Evolutionary conservation across 169 alveolate species (phyloP).

Genomic region (Eimeria falciformis): DNA sequence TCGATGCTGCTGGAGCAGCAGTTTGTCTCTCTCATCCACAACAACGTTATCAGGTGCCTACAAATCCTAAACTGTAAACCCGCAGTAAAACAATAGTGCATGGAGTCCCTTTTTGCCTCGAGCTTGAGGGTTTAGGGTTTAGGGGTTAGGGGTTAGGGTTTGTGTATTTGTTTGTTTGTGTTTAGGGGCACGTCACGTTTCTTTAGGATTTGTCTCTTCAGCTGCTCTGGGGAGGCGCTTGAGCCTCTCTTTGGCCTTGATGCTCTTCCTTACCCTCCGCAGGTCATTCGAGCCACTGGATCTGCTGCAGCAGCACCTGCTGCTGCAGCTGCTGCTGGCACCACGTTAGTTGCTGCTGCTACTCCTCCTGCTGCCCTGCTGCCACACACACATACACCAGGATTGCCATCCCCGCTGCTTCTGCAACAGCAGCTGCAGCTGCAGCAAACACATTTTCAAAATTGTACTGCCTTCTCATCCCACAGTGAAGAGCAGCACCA

Average conservation of each 20-base stretch:
- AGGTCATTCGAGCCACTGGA: background rate
- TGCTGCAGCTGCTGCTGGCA: background rate
- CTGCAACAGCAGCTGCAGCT: slow-evolving; percentile 51
- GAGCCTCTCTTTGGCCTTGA: slow-evolving; percentile 34
- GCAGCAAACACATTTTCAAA: background rate
- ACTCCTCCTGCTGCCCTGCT: background rate
- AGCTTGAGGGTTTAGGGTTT: background rate
- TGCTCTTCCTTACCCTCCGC: slow-evolving; percentile 26
- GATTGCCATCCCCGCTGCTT: background rate
- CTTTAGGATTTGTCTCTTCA: slow-evolving; percentile 34
- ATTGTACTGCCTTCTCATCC: no score
- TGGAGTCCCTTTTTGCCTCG: background rate
- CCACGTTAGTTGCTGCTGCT: background rate
- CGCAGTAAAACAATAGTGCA: background rate
- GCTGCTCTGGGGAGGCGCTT: slow-evolving; percentile 8
- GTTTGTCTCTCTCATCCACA: slow-evolving; percentile 4
- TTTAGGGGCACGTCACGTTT: slow-evolving; percentile 53
- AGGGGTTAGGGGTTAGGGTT: slow-evolving; percentile 17
- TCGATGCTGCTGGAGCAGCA: slow-evolving; percentile 36
- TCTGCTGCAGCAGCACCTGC: background rate
- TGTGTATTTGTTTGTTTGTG: background rate
- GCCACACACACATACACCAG: background rate
- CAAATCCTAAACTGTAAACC: no score
- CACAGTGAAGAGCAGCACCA: background rate
- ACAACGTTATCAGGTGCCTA: slow-evolving; percentile 16